Evolutionary conservation across 2,329 filamentous ascomycete genomes (phyloP).

Genomic region (Alternaria conjuncta): DNA sequence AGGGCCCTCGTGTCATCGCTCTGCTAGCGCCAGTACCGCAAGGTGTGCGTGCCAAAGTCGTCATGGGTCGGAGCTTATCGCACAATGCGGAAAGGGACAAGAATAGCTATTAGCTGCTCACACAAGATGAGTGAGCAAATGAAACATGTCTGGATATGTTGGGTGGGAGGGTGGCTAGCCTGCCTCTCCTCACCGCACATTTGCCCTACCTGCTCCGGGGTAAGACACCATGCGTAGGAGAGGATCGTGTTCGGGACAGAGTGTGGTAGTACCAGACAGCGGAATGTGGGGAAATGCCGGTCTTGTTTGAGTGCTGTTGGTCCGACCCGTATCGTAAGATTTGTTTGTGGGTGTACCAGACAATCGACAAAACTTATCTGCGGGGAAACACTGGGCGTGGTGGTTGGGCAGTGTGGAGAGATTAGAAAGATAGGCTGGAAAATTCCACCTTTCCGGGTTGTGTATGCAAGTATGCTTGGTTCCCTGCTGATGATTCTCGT

Average conservation of each 20-base stretch:
- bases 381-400: conserved; percentile 19
- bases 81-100: conserved; percentile 25
- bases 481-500: conserved; percentile 15
- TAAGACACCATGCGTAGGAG: conserved; percentile 24
- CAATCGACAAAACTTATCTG: conserved; percentile 21
- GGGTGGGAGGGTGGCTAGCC: background rate
- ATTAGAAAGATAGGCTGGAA: conserved; percentile 8
- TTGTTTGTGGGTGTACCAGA: background rate
- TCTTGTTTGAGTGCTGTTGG: conserved; percentile 20
- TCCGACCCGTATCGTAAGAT: conserved; percentile 13
- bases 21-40: conserved; percentile 14
- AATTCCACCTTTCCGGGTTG: conserved; percentile 22
- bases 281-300: conserved; percentile 14
- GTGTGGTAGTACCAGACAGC: conserved; percentile 14
- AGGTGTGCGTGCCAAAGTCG: conserved; percentile 6
- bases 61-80: conserved; percentile 26
- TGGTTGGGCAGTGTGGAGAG: conserved; percentile 11
- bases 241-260: conserved; percentile 7
- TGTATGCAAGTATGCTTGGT: conserved; percentile 24
- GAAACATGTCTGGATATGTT: conserved; percentile 15
- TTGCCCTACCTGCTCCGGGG: conserved; percentile 1
- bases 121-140: conserved; percentile 15
- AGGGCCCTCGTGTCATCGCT: conserved; percentile 10
- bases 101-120: conserved; percentile 14
- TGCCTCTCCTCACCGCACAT: conserved; percentile 18